Base-by-base conservation (phyloP, 2,329 filamentous ascomycete genomes). In the Ophiostoma triangulosporum region DNA sequence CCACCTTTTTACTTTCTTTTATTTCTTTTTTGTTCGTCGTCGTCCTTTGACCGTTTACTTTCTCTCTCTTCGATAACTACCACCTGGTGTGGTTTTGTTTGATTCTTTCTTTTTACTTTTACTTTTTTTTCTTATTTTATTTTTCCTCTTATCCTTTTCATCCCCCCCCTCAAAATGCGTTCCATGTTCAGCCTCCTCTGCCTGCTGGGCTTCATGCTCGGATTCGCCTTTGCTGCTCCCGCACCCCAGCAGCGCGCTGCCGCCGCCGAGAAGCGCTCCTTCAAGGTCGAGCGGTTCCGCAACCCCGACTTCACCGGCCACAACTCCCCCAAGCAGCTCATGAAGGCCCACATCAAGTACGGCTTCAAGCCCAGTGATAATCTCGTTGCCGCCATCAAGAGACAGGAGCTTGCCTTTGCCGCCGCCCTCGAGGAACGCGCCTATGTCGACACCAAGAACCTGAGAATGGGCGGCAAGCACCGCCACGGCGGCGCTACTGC, bases 331-430 rank as follows among this genome's bases (percentile, higher is more conserved):
- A 66, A 62, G 53, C 81, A 83, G 50, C 72, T 90, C 60, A 67
- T 76, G 50, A 85, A 79, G 67, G 78, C 83, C 15, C 83, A 84
- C 64, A 68, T 73, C 60, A 90, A 90, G 65, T 88, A 76, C 65
- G 75, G 77, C 57, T 75, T 83, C 67, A 67, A 69, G 35, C 67
- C 76, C 46, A 68, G 73, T 2, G 60, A 69, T 2, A 68, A 66
- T 7, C 63, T 75, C 51, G 62, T 71, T 50, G 70, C 68, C 31
- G 65, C 66, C 29, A 57, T 69, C 35, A 63, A 61, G 40, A 61
- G 58, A 8, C 62, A 64, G 46, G 55, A 56, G 5, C n/a, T 38
- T 31, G 56, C 59, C 4, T 29, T 57, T 7, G 50, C 35, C 3
- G 59, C 66, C 12, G 32, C 31, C 17, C 15, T 46, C 26, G 22